A percentile compares a stretch with the other conserved stretches of the same genome.
Evolutionary conservation across 2,329 filamentous ascomycete genomes (phyloP).

Genomic region (Macrophomina tecta): DNA sequence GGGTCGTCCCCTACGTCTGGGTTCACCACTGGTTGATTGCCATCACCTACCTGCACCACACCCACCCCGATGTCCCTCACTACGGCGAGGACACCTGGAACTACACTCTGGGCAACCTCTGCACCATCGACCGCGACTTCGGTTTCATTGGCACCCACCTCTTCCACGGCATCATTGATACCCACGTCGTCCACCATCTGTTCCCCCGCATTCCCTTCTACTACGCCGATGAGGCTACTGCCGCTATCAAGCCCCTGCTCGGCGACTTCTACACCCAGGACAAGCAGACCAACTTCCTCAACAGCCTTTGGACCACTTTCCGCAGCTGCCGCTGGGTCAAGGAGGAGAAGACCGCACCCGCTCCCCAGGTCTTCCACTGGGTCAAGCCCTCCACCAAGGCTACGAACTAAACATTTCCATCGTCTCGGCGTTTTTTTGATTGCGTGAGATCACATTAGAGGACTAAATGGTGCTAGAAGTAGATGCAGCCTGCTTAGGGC

Average conservation of each 20-base stretch:
- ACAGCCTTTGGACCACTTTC: constrained; percentile 27
- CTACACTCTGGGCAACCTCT: constrained; percentile 66
- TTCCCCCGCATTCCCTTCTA: constrained; percentile 68
- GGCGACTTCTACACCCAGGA: constrained; percentile 61
- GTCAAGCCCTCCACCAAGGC: constrained; percentile 12
- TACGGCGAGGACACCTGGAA: constrained; percentile 66
- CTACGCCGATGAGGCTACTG: constrained; percentile 64
- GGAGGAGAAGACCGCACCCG: constrained; percentile 8
- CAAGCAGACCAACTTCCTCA: constrained; percentile 28
- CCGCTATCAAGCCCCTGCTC: constrained; percentile 62
- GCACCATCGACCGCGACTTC: constrained; percentile 69
- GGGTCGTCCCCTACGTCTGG: constrained; percentile 71
- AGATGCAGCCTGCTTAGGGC: not conserved
- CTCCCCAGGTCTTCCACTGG: constrained; percentile 12
- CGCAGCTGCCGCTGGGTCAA: constrained; percentile 23
- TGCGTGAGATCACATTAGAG: not conserved
- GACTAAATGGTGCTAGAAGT: not conserved
- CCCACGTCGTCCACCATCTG: constrained; percentile 68
- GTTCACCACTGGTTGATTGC: constrained; percentile 76
- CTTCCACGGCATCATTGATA: constrained; percentile 70
- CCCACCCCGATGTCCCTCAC: constrained; percentile 63
- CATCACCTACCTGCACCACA: constrained; percentile 79
- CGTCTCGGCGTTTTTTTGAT: constrained; percentile 1
- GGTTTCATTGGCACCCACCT: constrained; percentile 69
- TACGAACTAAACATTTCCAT: not conserved